phyloP scores from a whole-genome alignment of 1,284 basidiomycete species.

The Papiliotrema fonsecae region DNA sequence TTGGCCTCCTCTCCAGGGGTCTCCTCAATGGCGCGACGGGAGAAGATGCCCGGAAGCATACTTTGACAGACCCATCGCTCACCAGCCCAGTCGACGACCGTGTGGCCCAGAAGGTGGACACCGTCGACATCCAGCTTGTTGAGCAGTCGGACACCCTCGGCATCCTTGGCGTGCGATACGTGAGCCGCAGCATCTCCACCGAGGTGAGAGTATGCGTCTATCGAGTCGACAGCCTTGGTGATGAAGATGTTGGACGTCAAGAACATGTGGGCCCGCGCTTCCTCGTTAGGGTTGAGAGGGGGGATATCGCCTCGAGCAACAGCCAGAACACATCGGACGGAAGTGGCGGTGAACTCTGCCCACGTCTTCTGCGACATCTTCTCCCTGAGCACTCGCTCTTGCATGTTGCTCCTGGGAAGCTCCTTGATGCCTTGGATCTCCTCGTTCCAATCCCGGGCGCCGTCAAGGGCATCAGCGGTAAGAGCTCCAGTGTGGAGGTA shows the following conservation, averaged over 20 bases:
- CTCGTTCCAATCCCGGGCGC: conserved; percentile 58
- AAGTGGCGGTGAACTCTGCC: conserved; percentile 55
- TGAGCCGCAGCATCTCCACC: conserved; percentile 57
- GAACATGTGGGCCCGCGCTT: conserved; percentile 54
- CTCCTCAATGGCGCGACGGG: conserved; percentile 41
- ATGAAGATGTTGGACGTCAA: conserved; percentile 57
- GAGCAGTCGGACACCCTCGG: conserved; percentile 53
- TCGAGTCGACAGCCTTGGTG: conserved; percentile 55
- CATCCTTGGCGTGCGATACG: conserved; percentile 56
- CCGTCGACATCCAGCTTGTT: conserved; percentile 65
- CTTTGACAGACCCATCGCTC: conserved; percentile 58
- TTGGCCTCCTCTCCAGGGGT: conserved; percentile 19
- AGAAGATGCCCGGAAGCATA: conserved; percentile 56
- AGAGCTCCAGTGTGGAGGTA: conserved; percentile 55
- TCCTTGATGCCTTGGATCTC: conserved; percentile 56
- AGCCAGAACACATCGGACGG: conserved; percentile 51
- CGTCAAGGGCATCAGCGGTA: conserved; percentile 52
- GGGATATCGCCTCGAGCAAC: conserved; percentile 53
- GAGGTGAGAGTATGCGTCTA: conserved; percentile 53
- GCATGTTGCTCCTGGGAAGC: conserved; percentile 51
- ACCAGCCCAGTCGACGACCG: conserved; percentile 56
- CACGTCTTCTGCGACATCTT: conserved; percentile 54
- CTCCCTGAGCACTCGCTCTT: conserved; percentile 55
- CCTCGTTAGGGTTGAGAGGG: conserved; percentile 57
- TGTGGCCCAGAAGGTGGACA: conserved; percentile 67